A percentile compares a stretch with the other conserved stretches of the same genome.
Evolutionary conservation across 1,284 basidiomycete species (phyloP).

Genomic region (Leccinum subrobustum): DNA sequence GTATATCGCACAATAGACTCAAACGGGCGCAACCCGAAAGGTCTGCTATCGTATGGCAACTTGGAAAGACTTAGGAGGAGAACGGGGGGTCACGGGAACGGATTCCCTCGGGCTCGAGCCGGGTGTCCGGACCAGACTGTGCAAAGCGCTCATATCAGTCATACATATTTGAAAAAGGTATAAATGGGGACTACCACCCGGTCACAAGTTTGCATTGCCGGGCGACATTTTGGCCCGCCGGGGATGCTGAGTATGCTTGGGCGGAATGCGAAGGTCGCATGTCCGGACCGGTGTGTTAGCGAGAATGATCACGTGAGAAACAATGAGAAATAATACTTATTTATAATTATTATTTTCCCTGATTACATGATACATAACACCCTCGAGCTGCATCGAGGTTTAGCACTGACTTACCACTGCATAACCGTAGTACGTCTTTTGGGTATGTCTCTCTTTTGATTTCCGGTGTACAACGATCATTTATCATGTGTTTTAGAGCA

Average conservation of each 20-base stretch:
- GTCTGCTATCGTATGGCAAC: background rate
- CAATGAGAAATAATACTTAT: slow-evolving; percentile 4
- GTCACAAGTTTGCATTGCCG: slow-evolving; percentile 6
- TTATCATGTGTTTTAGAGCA: background rate
- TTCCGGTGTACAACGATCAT: background rate
- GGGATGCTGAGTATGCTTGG: slow-evolving; percentile 1
- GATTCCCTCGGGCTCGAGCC: slow-evolving; percentile 17
- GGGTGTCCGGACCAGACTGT: slow-evolving; percentile 14
- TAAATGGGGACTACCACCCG: slow-evolving; percentile 8
- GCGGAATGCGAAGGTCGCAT: slow-evolving; percentile 1
- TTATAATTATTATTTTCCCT: background rate
- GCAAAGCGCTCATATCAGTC: slow-evolving; percentile 16
- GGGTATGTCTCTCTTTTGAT: slow-evolving; percentile 15
- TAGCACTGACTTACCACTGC: background rate
- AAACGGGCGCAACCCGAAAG: slow-evolving; percentile 11
- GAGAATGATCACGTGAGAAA: background rate
- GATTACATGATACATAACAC: slow-evolving; percentile 24
- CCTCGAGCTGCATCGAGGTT: background rate
- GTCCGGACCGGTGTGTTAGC: background rate
- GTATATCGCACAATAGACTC: slow-evolving; percentile 18
- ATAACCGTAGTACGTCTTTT: slow-evolving; percentile 1
- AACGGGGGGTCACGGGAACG: slow-evolving; percentile 17
- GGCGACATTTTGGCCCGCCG: slow-evolving; percentile 11
- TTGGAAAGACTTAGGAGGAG: background rate
- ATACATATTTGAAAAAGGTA: slow-evolving; percentile 3